Evolutionary conservation across 108 stramenopile species (phyloP), one percentile per base, ranked within the genome.

Genomic region (Skeletonema costatum): DNA sequence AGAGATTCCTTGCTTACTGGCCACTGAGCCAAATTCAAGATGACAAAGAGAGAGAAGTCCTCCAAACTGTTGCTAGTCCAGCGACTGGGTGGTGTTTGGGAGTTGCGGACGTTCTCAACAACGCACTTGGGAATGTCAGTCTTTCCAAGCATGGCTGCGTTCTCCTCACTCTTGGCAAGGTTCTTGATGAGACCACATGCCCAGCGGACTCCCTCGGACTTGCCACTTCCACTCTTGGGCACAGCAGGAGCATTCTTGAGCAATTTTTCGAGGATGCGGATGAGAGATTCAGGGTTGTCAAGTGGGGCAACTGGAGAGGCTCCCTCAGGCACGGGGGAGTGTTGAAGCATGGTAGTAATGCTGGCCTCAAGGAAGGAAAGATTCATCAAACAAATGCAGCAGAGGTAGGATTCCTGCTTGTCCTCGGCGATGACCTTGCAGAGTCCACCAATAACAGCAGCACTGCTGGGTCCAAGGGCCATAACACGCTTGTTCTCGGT

Each of bases 321-420:
- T 53, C 90, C 92, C 19, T 89, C 89, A n/a, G 85, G 42, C 29
- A 82, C 80, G 12, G 92, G 94, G 38, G 91, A 92, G 71, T 93
- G 91, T 69, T 93, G 92, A 59, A 94, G 84, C 71, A 97, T 93
- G 67, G 90, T 86, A 16, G 89, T 93, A 64, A 97, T 94, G 78
- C 90, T 90, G 19, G 92, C 92, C 79, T 93, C 96, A 38, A 97
- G 85, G 90, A 97, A 97, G 29, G 93, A 93, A 46, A 97, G 89
- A 77, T 97, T 97, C 93, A 97, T 94, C 74, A 97, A 85, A 64
- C 93, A 94, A 81, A 97, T 97, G 91, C 93, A 97, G 87, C 93
- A 94, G 44, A 97, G 80, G 87, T 97, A 97, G 11, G 93, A 92
- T 76, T 97, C 96, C 73, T 92, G 93, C 83, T 93, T 93, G 76